Percentiles rank a stretch among this genome's conserved stretches.
Evolutionary conservation across 495 filamentous ascomycete genomes (phyloP).

Genomic region (Trichoderma parareesei): DNA sequence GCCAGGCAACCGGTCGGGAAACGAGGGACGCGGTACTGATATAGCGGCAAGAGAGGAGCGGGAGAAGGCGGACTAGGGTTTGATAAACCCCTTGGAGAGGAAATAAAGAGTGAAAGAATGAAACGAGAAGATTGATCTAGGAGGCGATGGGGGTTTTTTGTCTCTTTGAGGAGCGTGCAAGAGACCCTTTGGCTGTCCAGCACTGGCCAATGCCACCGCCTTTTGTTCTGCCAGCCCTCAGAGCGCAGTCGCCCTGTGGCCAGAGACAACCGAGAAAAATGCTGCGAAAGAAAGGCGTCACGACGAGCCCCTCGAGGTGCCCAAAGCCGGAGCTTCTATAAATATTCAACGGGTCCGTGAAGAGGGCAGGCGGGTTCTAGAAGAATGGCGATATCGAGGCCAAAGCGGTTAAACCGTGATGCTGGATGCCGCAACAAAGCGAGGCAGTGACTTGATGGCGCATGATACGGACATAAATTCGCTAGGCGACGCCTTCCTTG

Average conservation of each 20-base stretch:
- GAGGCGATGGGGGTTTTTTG: neutral
- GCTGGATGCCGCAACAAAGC: neutral
- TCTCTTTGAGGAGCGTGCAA: neutral
- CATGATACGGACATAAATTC: neutral
- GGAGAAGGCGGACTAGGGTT: neutral
- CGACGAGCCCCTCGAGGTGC: neutral
- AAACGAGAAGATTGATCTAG: neutral
- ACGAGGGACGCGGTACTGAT: neutral
- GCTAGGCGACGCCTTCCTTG: neutral
- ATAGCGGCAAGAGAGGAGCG: neutral
- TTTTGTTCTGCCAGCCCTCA: constrained; percentile 1
- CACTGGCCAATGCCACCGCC: neutral
- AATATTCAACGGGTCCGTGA: neutral
- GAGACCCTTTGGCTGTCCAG: neutral
- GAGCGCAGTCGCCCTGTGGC: neutral
- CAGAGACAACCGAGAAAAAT: neutral
- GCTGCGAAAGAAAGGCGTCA: neutral
- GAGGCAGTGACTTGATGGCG: neutral
- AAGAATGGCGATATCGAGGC: neutral
- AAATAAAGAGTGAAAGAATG: neutral
- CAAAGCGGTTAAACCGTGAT: neutral
- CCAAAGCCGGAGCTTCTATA: neutral
- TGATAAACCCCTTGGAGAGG: neutral
- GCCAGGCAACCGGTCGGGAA: neutral
- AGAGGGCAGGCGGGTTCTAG: neutral